Evolutionary conservation across 768 basidiomycete genomes (phyloP).

Genomic region (Leccinum barrowsii): DNA sequence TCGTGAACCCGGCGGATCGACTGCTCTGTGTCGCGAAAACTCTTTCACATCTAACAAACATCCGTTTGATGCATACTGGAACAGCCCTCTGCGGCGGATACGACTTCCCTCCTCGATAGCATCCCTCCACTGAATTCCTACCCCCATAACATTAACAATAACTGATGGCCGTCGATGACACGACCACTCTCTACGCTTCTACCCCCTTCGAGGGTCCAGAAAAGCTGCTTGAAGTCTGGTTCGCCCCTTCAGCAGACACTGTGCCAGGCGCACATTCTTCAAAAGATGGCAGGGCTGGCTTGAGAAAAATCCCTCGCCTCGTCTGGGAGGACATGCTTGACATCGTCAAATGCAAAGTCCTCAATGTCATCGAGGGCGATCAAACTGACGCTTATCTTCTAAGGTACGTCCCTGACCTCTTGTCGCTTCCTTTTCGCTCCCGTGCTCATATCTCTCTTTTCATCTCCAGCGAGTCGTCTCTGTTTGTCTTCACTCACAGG

Average conservation of each 20-base stretch:
- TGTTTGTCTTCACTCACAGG: constrained; percentile 92
- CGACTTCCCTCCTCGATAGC: constrained; percentile 47
- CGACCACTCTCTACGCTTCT: constrained; percentile 26
- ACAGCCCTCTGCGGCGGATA: constrained; percentile 34
- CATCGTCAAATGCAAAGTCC: constrained; percentile 94
- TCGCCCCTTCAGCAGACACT: constrained; percentile 69
- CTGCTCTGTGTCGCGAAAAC: constrained; percentile 15
- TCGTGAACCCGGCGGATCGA: constrained; percentile 15
- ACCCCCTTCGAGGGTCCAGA: constrained; percentile 90
- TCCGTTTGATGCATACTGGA: constrained; percentile 44
- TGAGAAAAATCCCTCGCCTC: constrained; percentile 68
- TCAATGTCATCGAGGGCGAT: constrained; percentile 84
- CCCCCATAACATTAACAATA: not conserved
- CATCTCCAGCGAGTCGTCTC: constrained; percentile 84
- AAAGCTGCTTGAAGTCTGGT: constrained; percentile 97
- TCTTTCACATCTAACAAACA: constrained; percentile 10
- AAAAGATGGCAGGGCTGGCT: constrained; percentile 53
- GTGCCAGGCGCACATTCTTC: constrained; percentile 45
- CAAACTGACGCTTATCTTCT: constrained; percentile 95
- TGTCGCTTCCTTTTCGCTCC: not conserved
- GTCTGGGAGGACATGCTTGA: constrained; percentile 97
- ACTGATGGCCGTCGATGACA: constrained; percentile 27
- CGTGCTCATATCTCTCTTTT: constrained; percentile 10
- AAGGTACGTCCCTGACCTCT: constrained; percentile 54
- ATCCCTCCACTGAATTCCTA: constrained; percentile 27